Base-by-base conservation (phyloP, 495 filamentous ascomycete species). In the Xylaria grammica region DNA sequence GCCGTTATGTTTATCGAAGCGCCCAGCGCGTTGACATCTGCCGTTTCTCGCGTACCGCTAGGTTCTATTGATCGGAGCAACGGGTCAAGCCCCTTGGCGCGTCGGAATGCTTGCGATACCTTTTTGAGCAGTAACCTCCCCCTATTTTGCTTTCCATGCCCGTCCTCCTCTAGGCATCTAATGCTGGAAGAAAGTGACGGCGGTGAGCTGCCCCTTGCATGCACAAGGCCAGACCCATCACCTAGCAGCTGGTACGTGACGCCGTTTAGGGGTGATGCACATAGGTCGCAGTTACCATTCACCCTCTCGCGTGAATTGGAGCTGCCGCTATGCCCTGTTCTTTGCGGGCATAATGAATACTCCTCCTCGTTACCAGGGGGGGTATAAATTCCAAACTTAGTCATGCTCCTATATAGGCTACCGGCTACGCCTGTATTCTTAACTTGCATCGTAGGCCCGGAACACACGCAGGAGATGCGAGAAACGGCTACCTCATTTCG, bases 401-500 rank as follows among this genome's bases (percentile, higher is more conserved):
- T 4, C 17, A 44, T 44, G 17, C 40, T 44, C 17, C 17, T 19
- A n/a, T 44, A 19, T 13, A 57, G 29, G 34, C 22, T 30, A 17
- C 24, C 34, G 27, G 24, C 15, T 22, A 6, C 3, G 26, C 15
- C 20, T 10, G 42, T 15, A 24, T 20, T 24, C 48, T 46, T 51
- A 13, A 45, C 7, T 29, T n/a, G 44, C 32, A 27, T 38, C 44
- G 27, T 26, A 30, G 50, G 60, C 9, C 50, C 60, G 15, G 70
- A 73, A 30, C 69, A 74, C 29, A 22, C 38, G 61, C 72, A 72
- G 40, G 58, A 59, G 4, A 38, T 60, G 34, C 36, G 60, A 20
- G 66, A 38, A 10, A 38, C 11, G 4, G 57, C 46, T 20, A 76
- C 72, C 50, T 76, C 74, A 34, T 20, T 46, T 46, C 62, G 67